Conservation (phyloP, 2,329 filamentous ascomycete genomes). For the Penicillium rolfsii region DNA sequence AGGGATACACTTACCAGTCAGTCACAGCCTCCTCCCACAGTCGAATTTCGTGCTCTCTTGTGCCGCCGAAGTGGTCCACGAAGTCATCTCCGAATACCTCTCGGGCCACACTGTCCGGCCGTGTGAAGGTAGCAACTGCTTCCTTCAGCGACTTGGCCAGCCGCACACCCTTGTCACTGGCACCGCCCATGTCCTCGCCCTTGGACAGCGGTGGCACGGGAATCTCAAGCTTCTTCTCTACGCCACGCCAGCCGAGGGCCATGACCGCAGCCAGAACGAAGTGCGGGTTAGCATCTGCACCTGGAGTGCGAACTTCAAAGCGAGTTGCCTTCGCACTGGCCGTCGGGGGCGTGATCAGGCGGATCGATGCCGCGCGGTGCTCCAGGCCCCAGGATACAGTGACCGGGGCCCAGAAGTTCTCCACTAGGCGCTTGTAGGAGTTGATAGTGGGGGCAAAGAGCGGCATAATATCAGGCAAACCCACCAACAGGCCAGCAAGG, state of each 20-base stretch:
- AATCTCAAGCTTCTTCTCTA: constrained; percentile 89
- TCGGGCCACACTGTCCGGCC: constrained; percentile 80
- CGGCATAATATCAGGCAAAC: constrained; percentile 93
- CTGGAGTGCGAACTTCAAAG: constrained; percentile 89
- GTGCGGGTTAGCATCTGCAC: constrained; percentile 91
- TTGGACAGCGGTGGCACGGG: constrained; percentile 80
- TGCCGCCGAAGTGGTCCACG: constrained; percentile 93
- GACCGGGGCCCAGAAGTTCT: constrained; percentile 99
- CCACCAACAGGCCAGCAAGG: constrained; percentile 84
- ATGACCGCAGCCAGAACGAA: constrained; percentile 85
- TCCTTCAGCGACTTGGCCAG: constrained; percentile 85
- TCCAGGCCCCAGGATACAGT: constrained; percentile 97
- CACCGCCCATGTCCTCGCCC: constrained; percentile 77
- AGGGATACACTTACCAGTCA: constrained; percentile 74
- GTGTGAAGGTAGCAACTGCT: constrained; percentile 76
- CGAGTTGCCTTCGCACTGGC: constrained; percentile 82
- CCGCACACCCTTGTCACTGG: constrained; percentile 70
- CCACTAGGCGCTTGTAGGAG: constrained; percentile 95
- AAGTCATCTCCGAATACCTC: constrained; percentile 94
- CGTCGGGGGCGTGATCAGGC: constrained; percentile 86
- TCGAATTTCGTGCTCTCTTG: constrained; percentile 84
- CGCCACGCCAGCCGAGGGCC: constrained; percentile 84
- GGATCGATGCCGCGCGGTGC: constrained; percentile 88
- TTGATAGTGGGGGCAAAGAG: constrained; percentile 93
- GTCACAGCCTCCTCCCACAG: constrained; percentile 96